These are phyloP conservation scores for Alternaria triticimaculans DNA, from an alignment of 2,329 filamentous ascomycete species.

Conservation along the genomic window DNA sequence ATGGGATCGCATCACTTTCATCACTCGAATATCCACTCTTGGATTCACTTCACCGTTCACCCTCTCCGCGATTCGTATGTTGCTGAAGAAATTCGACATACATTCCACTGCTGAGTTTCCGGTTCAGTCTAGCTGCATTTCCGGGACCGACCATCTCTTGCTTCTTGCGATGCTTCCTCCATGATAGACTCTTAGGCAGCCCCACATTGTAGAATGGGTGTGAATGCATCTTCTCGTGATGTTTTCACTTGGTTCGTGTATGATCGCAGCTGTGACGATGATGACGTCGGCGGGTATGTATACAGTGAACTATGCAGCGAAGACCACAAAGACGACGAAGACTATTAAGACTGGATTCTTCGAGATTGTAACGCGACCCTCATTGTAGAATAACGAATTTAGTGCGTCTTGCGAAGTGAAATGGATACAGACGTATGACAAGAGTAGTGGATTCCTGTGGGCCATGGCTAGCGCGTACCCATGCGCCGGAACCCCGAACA, in stretches of 20 bases:
- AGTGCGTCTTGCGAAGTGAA: background rate
- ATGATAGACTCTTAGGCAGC: background rate
- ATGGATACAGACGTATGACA: too few species aligned
- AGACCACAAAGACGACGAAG: background rate
- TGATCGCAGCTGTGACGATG: background rate
- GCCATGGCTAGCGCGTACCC: background rate
- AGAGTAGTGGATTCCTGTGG: background rate
- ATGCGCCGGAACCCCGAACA: slow-evolving; percentile 2
- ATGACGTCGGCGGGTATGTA: background rate
- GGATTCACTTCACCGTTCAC: background rate
- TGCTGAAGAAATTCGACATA: background rate
- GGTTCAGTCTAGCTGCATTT: background rate
- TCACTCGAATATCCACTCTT: background rate
- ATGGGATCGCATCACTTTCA: background rate
- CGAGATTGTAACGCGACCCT: background rate
- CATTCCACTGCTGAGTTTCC: background rate
- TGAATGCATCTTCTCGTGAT: background rate
- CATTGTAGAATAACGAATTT: background rate
- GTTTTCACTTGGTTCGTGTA: background rate
- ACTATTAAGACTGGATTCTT: accelerated
- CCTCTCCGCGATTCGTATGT: background rate
- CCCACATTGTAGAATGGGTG: background rate
- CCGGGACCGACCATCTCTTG: background rate
- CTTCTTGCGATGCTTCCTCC: background rate
- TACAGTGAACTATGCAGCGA: background rate